Evolutionary conservation across 2,329 filamentous ascomycete species (phyloP).

Genomic region (Cladosporium cucumerinum): DNA sequence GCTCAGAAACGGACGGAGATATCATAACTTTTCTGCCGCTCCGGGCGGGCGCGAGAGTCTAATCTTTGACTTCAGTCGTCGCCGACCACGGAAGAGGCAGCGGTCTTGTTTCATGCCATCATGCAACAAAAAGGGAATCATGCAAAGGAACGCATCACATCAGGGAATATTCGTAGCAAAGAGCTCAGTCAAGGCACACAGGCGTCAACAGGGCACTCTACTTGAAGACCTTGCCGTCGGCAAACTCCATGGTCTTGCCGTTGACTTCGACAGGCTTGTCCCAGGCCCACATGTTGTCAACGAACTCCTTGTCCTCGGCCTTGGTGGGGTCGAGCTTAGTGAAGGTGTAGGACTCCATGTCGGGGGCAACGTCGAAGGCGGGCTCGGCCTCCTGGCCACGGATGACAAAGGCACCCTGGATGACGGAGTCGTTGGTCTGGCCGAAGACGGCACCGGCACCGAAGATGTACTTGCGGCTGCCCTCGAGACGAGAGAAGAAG

Average conservation of each 20-base stretch:
- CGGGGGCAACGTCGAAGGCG: constrained; percentile 94
- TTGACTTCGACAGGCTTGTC: constrained; percentile 76
- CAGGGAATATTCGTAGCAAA: constrained; percentile 13
- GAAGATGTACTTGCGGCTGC: constrained; percentile 96
- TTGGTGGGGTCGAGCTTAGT: constrained; percentile 91
- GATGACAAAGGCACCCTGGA: constrained; percentile 91
- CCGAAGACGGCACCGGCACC: constrained; percentile 88
- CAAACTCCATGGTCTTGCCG: constrained; percentile 86
- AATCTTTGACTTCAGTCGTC: neutral
- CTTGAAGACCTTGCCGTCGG: constrained; percentile 98
- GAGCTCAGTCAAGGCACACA: constrained; percentile 3
- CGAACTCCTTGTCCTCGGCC: constrained; percentile 76
- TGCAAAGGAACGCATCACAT: constrained; percentile 15
- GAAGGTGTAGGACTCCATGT: constrained; percentile 96
- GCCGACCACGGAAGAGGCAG: neutral
- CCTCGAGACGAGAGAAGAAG: constrained; percentile 97
- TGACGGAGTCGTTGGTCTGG: constrained; percentile 79
- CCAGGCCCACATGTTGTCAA: constrained; percentile 88
- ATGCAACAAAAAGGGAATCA: constrained; percentile 17
- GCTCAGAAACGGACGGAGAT: neutral
- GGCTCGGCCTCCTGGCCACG: constrained; percentile 82
- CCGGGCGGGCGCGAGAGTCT: neutral
- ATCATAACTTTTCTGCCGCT: neutral
- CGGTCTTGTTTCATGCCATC: constrained; percentile 14
- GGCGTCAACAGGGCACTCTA: constrained; percentile 52